Evolutionary conservation across 257 asterid genomes (phyloP).

Genomic region (Pogostemon cablin): DNA sequence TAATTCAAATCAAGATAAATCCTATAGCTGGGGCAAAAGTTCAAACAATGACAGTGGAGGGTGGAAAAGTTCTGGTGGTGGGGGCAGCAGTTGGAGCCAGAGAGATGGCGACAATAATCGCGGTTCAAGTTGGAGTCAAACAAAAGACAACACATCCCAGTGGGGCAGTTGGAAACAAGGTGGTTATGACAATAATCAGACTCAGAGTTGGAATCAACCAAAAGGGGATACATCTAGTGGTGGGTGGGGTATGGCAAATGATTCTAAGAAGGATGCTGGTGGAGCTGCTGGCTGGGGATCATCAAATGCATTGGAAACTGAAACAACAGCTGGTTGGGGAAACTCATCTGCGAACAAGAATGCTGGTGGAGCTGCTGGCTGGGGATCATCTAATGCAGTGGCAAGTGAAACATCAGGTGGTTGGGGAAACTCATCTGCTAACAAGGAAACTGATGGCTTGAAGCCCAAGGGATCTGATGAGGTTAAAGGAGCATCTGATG

Average conservation of each 20-base stretch:
- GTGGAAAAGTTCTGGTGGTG: conserved; percentile 48
- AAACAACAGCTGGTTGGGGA: background rate
- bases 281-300: conserved; percentile 33
- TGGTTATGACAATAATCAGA: conserved; percentile 35
- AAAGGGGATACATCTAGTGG: conserved; percentile 42
- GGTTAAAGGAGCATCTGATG: conserved; percentile 14
- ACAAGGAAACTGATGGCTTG: background rate
- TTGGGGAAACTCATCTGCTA: conserved; percentile 24
- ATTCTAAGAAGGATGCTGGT: conserved; percentile 15
- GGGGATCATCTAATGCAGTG: background rate
- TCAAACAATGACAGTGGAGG: conserved; percentile 46
- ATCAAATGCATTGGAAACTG: background rate
- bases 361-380: background rate
- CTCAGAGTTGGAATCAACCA: conserved; percentile 47
- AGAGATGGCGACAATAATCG: conserved; percentile 34
- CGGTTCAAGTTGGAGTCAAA: conserved; percentile 39
- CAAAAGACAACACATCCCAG: conserved; percentile 33
- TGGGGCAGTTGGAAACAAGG: conserved; percentile 42
- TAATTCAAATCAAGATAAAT: conserved; percentile 54
- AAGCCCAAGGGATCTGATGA: conserved; percentile 13
- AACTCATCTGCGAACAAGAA: background rate
- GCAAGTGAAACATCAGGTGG: background rate
- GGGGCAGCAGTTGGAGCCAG: conserved; percentile 34
- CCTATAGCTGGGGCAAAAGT: conserved; percentile 51
- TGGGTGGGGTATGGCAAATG: conserved; percentile 42